Percentiles rank a stretch among this genome's conserved stretches.
phyloP scores from a whole-genome alignment of 352 stramenopile species.

The Pythium periplocum region DNA sequence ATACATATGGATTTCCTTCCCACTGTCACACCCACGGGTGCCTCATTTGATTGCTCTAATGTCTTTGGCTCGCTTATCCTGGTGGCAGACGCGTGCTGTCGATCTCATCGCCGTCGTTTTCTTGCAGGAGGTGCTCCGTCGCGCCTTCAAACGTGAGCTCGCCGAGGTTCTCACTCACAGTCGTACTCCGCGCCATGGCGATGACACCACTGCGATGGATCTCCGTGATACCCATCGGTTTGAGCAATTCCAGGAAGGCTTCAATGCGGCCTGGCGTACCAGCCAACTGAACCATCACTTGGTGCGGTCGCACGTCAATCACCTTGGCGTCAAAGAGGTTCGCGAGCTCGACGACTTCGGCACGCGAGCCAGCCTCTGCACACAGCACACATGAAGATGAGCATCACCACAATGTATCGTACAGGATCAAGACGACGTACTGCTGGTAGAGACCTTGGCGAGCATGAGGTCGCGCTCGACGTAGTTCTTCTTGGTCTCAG shows the following conservation, averaged over 20 bases:
- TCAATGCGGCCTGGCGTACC: constrained; percentile 74
- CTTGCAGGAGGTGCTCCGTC: constrained; percentile 65
- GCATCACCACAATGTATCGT: neutral
- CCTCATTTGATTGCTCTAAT: neutral
- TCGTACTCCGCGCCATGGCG: constrained; percentile 73
- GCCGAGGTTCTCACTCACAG: constrained; percentile 53
- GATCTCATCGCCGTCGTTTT: constrained; percentile 54
- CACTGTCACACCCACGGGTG: no score
- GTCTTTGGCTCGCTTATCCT: constrained; percentile 32
- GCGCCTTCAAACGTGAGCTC: constrained; percentile 70
- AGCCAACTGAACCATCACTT: constrained; percentile 81
- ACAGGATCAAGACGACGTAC: constrained; percentile 27
- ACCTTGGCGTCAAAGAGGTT: constrained; percentile 86
- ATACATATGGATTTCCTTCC: no score
- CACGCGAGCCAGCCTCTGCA: constrained; percentile 51
- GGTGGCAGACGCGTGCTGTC: constrained; percentile 64
- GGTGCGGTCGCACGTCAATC: constrained; percentile 76
- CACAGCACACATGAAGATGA: constrained; percentile 7
- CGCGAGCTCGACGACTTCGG: constrained; percentile 74
- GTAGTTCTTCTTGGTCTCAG: constrained; percentile 67
- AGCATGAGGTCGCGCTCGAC: constrained; percentile 87
- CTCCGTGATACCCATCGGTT: constrained; percentile 77
- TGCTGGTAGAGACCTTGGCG: constrained; percentile 74
- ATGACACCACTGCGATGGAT: constrained; percentile 85
- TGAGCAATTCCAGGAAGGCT: constrained; percentile 77